phyloP scores from a whole-genome alignment of 2,329 filamentous ascomycete species.

The Akanthomyces muscarius region DNA sequence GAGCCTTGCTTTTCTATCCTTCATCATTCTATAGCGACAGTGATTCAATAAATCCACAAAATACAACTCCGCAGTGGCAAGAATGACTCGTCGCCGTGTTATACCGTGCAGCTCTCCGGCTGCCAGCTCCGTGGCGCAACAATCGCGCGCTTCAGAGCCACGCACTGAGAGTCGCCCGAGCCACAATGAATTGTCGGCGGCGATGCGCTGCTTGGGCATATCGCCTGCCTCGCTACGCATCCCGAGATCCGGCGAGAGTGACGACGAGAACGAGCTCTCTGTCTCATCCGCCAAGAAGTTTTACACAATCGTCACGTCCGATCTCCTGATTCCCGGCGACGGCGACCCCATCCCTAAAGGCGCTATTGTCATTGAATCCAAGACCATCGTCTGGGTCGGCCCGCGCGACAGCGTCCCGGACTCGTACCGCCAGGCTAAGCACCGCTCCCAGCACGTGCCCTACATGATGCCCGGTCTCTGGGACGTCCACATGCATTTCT shows the following conservation, averaged over 20 bases:
- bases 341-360: constrained; percentile 31
- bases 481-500: constrained; percentile 49
- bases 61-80: not conserved
- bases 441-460: constrained; percentile 31
- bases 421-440: constrained; percentile 27
- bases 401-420: constrained; percentile 25
- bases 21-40: too few species aligned
- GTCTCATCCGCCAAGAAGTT: constrained; percentile 21
- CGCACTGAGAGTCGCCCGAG: not conserved
- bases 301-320: constrained; percentile 32
- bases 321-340: constrained; percentile 36
- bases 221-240: not conserved
- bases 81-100: not conserved
- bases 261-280: not conserved
- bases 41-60: not conserved
- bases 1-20: too few species aligned
- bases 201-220: constrained; percentile 3
- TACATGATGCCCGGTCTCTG: constrained; percentile 50
- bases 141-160: not conserved
- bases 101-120: not conserved
- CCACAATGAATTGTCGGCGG: not conserved
- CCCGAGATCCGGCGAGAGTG: not conserved
- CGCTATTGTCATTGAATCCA: constrained; percentile 34
- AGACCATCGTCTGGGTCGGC: constrained; percentile 38
- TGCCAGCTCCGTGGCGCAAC: not conserved